phyloP scores from a whole-genome alignment of 768 basidiomycete species.

The Collybia nuda region DNA sequence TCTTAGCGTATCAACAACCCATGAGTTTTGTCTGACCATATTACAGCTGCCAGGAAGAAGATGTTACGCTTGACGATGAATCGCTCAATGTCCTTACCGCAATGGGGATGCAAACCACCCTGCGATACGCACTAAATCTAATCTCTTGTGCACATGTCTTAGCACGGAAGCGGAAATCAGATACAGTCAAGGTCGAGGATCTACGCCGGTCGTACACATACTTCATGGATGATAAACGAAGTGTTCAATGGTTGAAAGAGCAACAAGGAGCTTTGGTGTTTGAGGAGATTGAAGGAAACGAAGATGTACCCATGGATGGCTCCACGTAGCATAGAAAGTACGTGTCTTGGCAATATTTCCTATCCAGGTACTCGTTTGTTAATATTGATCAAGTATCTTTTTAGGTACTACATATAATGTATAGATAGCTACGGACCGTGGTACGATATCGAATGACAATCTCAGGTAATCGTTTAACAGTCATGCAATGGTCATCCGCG shows the following conservation, averaged over 20 bases:
- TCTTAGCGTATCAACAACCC: background rate
- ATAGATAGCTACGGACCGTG: no score
- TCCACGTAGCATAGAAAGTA: constrained; percentile 1
- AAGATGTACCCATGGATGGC: constrained; percentile 33
- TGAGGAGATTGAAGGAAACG: constrained; percentile 55
- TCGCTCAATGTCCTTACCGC: constrained; percentile 80
- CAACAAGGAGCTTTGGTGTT: constrained; percentile 75
- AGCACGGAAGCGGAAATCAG: constrained; percentile 79
- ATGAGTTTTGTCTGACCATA: background rate
- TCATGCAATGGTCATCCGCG: no score
- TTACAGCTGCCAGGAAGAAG: constrained; percentile 90
- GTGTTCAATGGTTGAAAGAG: constrained; percentile 89
- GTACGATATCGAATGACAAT: no score
- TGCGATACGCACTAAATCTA: constrained; percentile 92
- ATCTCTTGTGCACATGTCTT: constrained; percentile 91
- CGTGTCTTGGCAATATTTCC: no score
- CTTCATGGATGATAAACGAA: constrained; percentile 92
- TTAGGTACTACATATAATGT: no score
- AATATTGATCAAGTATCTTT: no score
- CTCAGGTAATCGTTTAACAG: no score
- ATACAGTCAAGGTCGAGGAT: constrained; percentile 83
- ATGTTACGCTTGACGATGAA: constrained; percentile 75
- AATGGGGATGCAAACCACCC: constrained; percentile 87
- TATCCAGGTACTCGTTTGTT: no score
- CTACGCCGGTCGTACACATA: constrained; percentile 81